A percentile compares a stretch with the other conserved stretches of the same genome.
These are phyloP conservation scores for Gastrolobium bilobum DNA, from an alignment of 306 rosid genomes.

Conservation along the genomic window DNA sequence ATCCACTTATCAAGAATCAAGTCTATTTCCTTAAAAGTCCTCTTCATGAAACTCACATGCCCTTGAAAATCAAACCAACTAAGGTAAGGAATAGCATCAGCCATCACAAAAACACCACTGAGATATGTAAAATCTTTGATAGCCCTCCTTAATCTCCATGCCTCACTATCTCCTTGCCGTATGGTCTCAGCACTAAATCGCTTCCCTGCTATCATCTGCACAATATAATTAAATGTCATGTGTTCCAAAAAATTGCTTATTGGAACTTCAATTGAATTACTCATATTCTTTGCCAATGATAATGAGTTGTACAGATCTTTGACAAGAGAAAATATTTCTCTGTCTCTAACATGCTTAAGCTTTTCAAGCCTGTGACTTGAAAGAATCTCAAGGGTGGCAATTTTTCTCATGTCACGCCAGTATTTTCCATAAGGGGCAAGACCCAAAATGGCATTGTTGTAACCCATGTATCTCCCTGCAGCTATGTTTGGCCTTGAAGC, in stretches of 20 bases:
- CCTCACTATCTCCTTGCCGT: conserved; percentile 48
- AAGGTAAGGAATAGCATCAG: conserved; percentile 56
- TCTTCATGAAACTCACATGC: conserved; percentile 65
- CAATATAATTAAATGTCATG: neutral
- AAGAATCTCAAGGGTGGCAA: conserved; percentile 50
- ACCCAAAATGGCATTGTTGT: conserved; percentile 60
- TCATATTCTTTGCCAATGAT: neutral
- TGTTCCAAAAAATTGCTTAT: too few relatives aligned
- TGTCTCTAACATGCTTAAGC: conserved; percentile 55
- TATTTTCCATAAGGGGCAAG: conserved; percentile 70
- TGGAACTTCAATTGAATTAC: conserved; percentile 25
- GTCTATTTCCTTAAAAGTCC: conserved; percentile 52
- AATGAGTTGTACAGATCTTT: conserved; percentile 48
- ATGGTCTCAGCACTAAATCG: conserved; percentile 41
- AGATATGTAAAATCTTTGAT: conserved; percentile 59
- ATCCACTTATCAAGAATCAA: conserved; percentile 60
- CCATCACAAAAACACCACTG: conserved; percentile 65
- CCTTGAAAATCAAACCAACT: conserved; percentile 66
- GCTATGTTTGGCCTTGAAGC: conserved; percentile 53
- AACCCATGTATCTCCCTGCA: conserved; percentile 53
- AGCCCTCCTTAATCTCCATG: conserved; percentile 50
- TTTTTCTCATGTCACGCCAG: conserved; percentile 72
- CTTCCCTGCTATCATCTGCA: conserved; percentile 65
- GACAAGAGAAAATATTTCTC: conserved; percentile 52
- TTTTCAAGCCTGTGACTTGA: conserved; percentile 52